Evolutionary conservation across 1,284 basidiomycete genomes (phyloP).

Genomic region (Kalmanozyma brasiliensis): DNA sequence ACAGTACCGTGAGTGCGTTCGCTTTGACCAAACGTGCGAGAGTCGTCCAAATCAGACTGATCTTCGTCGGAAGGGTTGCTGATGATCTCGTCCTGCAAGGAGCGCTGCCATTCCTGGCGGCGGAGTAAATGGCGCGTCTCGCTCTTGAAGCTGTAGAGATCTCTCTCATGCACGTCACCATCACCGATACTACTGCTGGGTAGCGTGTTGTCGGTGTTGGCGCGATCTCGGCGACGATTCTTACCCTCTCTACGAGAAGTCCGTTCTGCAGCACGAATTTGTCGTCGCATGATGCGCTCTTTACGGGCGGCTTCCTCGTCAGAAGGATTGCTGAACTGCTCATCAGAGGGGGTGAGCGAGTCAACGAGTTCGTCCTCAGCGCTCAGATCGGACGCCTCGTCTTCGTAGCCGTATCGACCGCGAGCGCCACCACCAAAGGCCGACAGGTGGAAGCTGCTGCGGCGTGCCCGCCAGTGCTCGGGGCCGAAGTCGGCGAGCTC

Average conservation of each 20-base stretch:
- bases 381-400: slow-evolving; percentile 9
- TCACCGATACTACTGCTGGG: slow-evolving; percentile 56
- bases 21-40: slow-evolving; percentile 38
- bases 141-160: slow-evolving; percentile 3
- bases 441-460: slow-evolving; percentile 23
- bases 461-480: slow-evolving; percentile 31
- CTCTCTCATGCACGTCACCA: slow-evolving; percentile 21
- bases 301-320: slow-evolving; percentile 58
- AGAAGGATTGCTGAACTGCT: slow-evolving; percentile 61
- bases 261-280: slow-evolving; percentile 35
- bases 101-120: slow-evolving; percentile 2
- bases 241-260: slow-evolving; percentile 23
- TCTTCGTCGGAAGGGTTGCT: slow-evolving; percentile 57
- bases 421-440: slow-evolving; percentile 20
- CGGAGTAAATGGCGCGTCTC: neutral
- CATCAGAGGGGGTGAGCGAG: slow-evolving; percentile 45
- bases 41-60: slow-evolving; percentile 36
- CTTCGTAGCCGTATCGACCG: slow-evolving; percentile 9
- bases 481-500: slow-evolving; percentile 27
- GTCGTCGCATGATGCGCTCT: slow-evolving; percentile 39
- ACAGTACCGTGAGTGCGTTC: slow-evolving; percentile 5
- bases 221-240: slow-evolving; percentile 27
- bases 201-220: slow-evolving; percentile 51
- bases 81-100: slow-evolving; percentile 33
- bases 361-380: slow-evolving; percentile 31